These are phyloP conservation scores for Macrolepiota albuminosa DNA, from an alignment of 768 basidiomycete genomes.

Conservation along the genomic window DNA sequence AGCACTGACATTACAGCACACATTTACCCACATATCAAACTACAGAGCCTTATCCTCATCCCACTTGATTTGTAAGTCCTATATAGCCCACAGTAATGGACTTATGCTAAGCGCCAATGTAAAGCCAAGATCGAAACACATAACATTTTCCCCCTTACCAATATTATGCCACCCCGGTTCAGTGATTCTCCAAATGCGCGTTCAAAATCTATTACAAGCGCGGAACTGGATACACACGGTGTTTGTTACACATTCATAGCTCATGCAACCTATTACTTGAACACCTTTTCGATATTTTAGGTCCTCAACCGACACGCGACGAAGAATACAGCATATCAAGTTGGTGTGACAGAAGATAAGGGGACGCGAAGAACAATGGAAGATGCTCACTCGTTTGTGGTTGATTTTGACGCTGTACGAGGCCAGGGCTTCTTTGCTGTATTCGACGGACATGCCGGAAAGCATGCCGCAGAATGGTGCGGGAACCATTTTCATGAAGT, in stretches of 20 bases:
- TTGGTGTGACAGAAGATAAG: slow-evolving; percentile 81
- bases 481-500: slow-evolving; percentile 94
- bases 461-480: slow-evolving; percentile 99
- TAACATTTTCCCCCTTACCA: background rate
- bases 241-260: slow-evolving; percentile 36
- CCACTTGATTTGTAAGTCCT: slow-evolving; percentile 1
- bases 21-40: background rate
- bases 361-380: slow-evolving; percentile 94
- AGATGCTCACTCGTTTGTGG: slow-evolving; percentile 93
- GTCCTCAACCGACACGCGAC: slow-evolving; percentile 72
- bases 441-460: slow-evolving; percentile 98
- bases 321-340: slow-evolving; percentile 58
- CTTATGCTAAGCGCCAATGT: background rate
- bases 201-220: slow-evolving; percentile 77
- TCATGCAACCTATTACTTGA: background rate
- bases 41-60: background rate
- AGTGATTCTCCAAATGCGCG: slow-evolving; percentile 71
- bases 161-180: slow-evolving; percentile 34
- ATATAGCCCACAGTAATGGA: background rate
- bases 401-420: slow-evolving; percentile 85
- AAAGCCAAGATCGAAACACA: background rate
- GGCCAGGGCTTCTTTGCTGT: slow-evolving; percentile 99
- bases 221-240: slow-evolving; percentile 71
- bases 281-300: slow-evolving; percentile 28
- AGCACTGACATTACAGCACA: background rate